phyloP scores from a whole-genome alignment of 1,284 basidiomycete species.

The Pseudozyma hubeiensis region DNA sequence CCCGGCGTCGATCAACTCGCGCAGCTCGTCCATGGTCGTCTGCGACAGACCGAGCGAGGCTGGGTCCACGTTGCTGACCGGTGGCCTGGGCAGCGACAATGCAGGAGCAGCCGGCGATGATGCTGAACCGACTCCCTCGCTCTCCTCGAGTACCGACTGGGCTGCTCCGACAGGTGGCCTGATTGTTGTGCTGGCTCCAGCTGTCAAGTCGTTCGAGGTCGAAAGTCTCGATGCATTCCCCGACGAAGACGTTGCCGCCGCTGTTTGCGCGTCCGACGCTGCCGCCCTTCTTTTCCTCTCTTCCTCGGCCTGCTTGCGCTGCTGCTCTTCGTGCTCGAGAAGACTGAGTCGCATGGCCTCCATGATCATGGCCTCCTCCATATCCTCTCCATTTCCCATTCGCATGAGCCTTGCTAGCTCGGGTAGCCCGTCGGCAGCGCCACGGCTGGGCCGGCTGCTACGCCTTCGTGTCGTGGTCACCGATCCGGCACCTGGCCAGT shows the following conservation, averaged over 20 bases:
- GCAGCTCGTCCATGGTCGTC: constrained; percentile 55
- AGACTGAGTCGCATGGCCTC: constrained; percentile 97
- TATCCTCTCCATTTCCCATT: constrained; percentile 83
- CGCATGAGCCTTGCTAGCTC: constrained; percentile 86
- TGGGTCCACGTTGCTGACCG: constrained; percentile 19
- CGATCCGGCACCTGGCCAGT: constrained; percentile 33
- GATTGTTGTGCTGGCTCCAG: constrained; percentile 7
- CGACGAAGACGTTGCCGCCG: constrained; percentile 4
- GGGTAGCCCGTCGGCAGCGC: constrained; percentile 26
- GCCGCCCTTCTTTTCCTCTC: constrained; percentile 44
- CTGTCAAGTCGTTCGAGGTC: constrained; percentile 7
- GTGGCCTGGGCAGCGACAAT: constrained; percentile 3
- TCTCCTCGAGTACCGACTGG: constrained; percentile 40
- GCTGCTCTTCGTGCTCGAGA: constrained; percentile 80
- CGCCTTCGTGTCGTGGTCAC: constrained; percentile 38
- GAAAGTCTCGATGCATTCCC: constrained; percentile 15
- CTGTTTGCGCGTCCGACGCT: neutral
- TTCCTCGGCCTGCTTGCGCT: constrained; percentile 65
- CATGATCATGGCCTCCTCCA: constrained; percentile 98
- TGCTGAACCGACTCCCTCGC: constrained; percentile 7
- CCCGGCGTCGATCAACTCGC: constrained; percentile 56
- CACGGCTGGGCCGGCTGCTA: constrained; percentile 43
- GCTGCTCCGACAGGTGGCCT: constrained; percentile 1
- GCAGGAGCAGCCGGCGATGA: constrained; percentile 6
- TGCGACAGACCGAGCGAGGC: constrained; percentile 48